Evolutionary conservation across 78 protist genomes (phyloP).

Genomic region (Protostelium mycophagum): DNA sequence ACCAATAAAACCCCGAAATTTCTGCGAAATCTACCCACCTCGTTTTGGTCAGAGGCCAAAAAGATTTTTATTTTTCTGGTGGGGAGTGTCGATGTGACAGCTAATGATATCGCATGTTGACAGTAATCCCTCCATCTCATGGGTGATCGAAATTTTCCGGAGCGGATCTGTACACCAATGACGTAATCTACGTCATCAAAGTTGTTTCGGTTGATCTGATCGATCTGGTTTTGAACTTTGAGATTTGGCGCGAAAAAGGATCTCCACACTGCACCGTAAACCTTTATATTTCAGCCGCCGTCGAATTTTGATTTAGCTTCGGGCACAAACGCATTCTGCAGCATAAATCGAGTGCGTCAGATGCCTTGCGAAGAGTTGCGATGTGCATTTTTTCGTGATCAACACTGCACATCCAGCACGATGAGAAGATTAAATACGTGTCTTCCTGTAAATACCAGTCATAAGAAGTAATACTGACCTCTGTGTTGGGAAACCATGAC

Average conservation of each 20-base stretch:
- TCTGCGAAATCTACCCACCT: background rate
- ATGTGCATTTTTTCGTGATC: background rate
- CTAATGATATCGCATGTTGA: background rate
- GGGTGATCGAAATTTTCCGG: background rate
- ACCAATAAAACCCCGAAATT: background rate
- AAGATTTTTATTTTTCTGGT: background rate
- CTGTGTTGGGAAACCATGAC: background rate
- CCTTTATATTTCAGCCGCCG: too few species aligned
- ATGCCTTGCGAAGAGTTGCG: too few species aligned
- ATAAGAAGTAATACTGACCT: background rate
- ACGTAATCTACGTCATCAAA: background rate
- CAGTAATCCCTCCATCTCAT: background rate
- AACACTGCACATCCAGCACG: background rate
- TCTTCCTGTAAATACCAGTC: background rate
- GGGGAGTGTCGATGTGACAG: background rate
- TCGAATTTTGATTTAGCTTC: too few species aligned
- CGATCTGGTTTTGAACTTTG: background rate
- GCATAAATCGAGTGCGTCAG: too few species aligned
- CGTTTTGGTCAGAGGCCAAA: background rate
- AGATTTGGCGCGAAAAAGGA: too few species aligned
- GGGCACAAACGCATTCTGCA: too few species aligned
- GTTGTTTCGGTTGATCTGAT: background rate
- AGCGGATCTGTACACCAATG: background rate
- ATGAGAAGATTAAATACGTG: background rate
- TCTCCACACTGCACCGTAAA: background rate